phyloP scores from a whole-genome alignment of 805 yeast species.

The Martiniozyma abietophila region DNA sequence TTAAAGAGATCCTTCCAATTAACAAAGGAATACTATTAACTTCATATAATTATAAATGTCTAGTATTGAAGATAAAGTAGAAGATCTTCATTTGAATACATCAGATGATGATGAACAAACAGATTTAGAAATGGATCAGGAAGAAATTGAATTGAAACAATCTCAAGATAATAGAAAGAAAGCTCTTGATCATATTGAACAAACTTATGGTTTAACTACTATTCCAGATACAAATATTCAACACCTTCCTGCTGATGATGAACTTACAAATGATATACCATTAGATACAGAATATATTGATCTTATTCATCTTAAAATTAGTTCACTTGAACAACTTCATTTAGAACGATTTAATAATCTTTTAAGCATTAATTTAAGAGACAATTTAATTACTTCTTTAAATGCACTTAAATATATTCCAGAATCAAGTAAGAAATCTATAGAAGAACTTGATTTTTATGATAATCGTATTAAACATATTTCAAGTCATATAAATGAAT shows the following conservation, averaged over 20 bases:
- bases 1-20: no score
- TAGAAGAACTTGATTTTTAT: conserved; percentile 80
- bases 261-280: conserved; percentile 47
- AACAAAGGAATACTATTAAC: no score
- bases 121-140: conserved; percentile 11
- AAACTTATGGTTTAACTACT: conserved; percentile 23
- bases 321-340: conserved; percentile 51
- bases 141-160: conserved; percentile 5
- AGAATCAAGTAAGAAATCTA: conserved; percentile 32
- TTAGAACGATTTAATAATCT: conserved; percentile 48
- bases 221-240: conserved; percentile 39
- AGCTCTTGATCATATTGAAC: conserved; percentile 15
- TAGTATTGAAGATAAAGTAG: not conserved
- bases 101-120: conserved; percentile 9
- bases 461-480: conserved; percentile 89
- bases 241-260: conserved; percentile 58
- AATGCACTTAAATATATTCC: conserved; percentile 52
- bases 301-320: conserved; percentile 60
- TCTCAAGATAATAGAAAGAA: conserved; percentile 6
- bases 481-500: conserved; percentile 55
- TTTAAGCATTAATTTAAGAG: conserved; percentile 64
- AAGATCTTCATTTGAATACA: conserved; percentile 1
- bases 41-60: not conserved
- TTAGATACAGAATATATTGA: conserved; percentile 55
- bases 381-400: conserved; percentile 70